These are phyloP conservation scores for Basidioascus undulatus DNA, from an alignment of 768 basidiomycete genomes.

Conservation along the genomic window DNA sequence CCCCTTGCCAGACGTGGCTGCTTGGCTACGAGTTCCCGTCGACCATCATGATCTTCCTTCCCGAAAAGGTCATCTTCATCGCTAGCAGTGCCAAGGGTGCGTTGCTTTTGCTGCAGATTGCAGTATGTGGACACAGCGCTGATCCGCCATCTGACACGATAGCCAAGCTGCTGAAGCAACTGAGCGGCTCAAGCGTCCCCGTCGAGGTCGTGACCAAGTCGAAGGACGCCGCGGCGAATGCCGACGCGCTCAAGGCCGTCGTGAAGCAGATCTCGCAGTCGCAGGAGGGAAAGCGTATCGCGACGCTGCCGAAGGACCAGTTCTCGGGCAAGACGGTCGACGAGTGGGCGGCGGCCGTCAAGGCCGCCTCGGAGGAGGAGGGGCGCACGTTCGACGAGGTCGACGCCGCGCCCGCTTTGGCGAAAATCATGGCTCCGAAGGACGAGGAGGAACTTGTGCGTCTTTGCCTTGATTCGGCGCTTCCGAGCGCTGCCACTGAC, in stretches of 20 bases:
- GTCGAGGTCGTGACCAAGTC: constrained; percentile 38
- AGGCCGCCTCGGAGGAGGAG: constrained; percentile 14
- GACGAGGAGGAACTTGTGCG: constrained; percentile 76
- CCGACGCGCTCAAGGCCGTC: constrained; percentile 9
- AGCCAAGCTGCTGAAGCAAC: background rate
- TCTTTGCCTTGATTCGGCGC: constrained; percentile 4
- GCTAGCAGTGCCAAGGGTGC: constrained; percentile 75
- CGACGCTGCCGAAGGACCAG: constrained; percentile 54
- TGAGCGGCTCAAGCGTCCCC: constrained; percentile 20
- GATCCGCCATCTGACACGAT: constrained; percentile 7
- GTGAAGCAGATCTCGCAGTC: constrained; percentile 6
- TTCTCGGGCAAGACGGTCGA: constrained; percentile 62
- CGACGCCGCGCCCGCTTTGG: constrained; percentile 54
- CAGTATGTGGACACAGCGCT: constrained; percentile 5
- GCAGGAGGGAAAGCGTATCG: constrained; percentile 19
- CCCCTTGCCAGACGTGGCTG: constrained; percentile 53
- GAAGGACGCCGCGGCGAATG: constrained; percentile 18
- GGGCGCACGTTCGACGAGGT: constrained; percentile 42
- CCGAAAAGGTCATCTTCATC: constrained; percentile 48
- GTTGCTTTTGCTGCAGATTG: no score
- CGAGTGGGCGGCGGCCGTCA: constrained; percentile 55
- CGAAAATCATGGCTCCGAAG: constrained; percentile 59
- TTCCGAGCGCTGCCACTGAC: constrained; percentile 1
- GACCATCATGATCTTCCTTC: constrained; percentile 62
- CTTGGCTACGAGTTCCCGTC: constrained; percentile 95